Base-by-base conservation (phyloP, 805 yeast species). In the Starmerella asiatica region DNA sequence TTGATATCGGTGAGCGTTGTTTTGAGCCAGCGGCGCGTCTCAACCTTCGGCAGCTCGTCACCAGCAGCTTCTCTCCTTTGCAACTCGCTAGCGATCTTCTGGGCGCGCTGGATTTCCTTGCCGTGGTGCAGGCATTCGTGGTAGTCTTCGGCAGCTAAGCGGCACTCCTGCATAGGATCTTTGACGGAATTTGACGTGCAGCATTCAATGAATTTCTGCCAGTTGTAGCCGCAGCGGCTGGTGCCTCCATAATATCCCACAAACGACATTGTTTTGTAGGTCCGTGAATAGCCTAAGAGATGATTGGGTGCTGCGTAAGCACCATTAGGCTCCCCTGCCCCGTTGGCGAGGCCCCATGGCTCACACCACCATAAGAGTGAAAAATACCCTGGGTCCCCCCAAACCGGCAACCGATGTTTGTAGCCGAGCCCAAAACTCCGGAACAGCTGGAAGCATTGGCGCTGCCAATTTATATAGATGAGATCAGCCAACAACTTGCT, bases 361-460 rank as follows among this genome's bases (percentile, higher is more conserved):
- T n/a, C n/a, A n/a, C n/a, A n/a, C n/a, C n/a, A n/a, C n/a, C n/a
- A n/a, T n/a, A n/a, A n/a, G n/a, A n/a, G n/a, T n/a, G n/a, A n/a
- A n/a, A n/a, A n/a, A n/a, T n/a, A n/a, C n/a, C n/a, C n/a, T n/a
- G n/a, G n/a, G n/a, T n/a, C n/a, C n/a, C n/a, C n/a, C n/a, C n/a
- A n/a, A n/a, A n/a, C n/a, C n/a, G n/a, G n/a, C n/a, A n/a, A 4
- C 3, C 17, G 12, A 46, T 46, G 49, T 46, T 40, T 24, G 32
- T 47, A 15, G 15, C 20, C 18, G 39, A 33, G 36, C 29, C 39
- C 14, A 50, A 76, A 36, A 76, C 86, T 0, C 69, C 70, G 7
- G 98, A 91, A 56, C 97, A 91, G 56, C 61, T 78, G 14, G 82
- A 78, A 74, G 84, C 67, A 74, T 76, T 55, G 37, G 64, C 63